These are phyloP conservation scores for Abortiporus biennis DNA, from an alignment of 1,284 basidiomycete species.

Conservation along the genomic window DNA sequence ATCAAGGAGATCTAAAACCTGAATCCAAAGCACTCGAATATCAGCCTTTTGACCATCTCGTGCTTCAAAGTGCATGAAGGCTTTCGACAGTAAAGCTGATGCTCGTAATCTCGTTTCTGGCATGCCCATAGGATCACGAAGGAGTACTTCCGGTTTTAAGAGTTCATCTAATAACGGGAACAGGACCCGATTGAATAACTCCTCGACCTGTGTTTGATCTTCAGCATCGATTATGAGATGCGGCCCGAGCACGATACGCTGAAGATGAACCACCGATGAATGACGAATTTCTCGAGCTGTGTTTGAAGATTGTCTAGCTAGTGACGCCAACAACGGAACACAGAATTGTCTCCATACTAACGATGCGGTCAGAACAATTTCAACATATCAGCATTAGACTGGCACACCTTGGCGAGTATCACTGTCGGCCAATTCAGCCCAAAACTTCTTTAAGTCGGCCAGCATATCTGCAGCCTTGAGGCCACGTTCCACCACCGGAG, in stretches of 20 bases:
- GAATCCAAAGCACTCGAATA: conserved; percentile 81
- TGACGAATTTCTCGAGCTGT: conserved; percentile 84
- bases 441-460: conserved; percentile 61
- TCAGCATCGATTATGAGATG: conserved; percentile 56
- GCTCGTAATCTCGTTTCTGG: conserved; percentile 86
- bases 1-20: conserved; percentile 88
- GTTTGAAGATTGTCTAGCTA: conserved; percentile 85
- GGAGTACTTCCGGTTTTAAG: conserved; percentile 78
- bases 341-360: conserved; percentile 80
- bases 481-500: conserved; percentile 75
- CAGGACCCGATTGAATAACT: conserved; percentile 85
- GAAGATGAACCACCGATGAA: conserved; percentile 77
- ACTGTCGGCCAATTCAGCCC: conserved; percentile 50
- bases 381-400: background rate
- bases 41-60: conserved; percentile 65
- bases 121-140: conserved; percentile 82
- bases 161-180: conserved; percentile 94
- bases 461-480: conserved; percentile 80
- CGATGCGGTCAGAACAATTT: background rate
- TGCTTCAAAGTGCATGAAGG: conserved; percentile 90
- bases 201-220: conserved; percentile 62
- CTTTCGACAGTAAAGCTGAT: conserved; percentile 87
- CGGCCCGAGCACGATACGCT: conserved; percentile 82
- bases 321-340: conserved; percentile 73
- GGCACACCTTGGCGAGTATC: conserved; percentile 25